Evolutionary conservation across 345 rosid genomes (phyloP).

Genomic region (Eucalyptus tenuipes): DNA sequence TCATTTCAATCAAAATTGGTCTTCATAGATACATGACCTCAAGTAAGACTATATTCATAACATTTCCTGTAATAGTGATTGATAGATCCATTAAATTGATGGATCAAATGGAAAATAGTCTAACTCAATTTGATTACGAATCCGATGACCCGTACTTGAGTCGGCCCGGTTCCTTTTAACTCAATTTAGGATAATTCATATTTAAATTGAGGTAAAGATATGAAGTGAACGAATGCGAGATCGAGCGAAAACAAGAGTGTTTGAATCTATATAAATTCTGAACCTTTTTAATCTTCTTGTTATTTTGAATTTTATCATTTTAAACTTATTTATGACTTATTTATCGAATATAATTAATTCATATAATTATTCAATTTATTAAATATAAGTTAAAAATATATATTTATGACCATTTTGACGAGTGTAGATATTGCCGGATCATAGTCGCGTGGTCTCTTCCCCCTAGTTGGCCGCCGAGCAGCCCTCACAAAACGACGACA

Average conservation of each 20-base stretch:
- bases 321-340: no score
- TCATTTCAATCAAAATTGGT: neutral
- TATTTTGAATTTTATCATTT: no score
- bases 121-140: neutral
- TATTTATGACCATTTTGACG: no score
- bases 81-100: no score
- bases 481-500: neutral
- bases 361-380: no score
- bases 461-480: neutral
- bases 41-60: accelerated
- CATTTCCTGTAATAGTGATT: accelerated
- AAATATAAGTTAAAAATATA: no score
- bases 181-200: no score
- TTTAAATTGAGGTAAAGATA: no score
- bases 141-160: accelerated
- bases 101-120: neutral
- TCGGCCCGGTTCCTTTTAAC: accelerated
- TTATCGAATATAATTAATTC: no score
- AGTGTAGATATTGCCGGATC: no score
- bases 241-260: no score
- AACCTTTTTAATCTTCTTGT: neutral
- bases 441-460: neutral
- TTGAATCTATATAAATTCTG: neutral
- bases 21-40: neutral
- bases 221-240: accelerated